These are phyloP conservation scores for Candida corydali DNA, from an alignment of 805 yeast species.

Conservation along the genomic window DNA sequence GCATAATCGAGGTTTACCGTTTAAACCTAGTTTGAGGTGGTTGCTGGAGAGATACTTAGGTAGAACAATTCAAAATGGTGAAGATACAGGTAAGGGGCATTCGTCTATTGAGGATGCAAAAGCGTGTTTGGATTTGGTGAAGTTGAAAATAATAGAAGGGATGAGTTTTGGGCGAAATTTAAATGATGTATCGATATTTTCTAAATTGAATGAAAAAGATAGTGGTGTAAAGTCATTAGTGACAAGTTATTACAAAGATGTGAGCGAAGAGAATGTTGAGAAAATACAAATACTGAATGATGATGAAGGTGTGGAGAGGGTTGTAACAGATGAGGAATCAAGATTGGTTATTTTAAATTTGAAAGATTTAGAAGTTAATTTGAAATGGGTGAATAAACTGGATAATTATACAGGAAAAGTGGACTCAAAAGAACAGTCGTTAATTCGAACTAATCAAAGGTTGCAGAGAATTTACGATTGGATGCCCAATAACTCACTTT, in stretches of 20 bases:
- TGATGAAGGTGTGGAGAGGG: constrained; percentile 51
- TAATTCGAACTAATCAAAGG: constrained; percentile 37
- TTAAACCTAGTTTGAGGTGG: constrained; percentile 71
- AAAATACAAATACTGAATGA: constrained; percentile 51
- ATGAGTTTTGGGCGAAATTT: constrained; percentile 50
- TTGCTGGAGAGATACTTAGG: constrained; percentile 56
- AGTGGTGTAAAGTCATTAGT: constrained; percentile 13
- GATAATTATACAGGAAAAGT: constrained; percentile 17
- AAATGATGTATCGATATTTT: constrained; percentile 22
- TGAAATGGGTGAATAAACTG: constrained; percentile 22
- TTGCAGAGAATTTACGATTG: constrained; percentile 45
- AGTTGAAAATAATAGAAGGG: constrained; percentile 68
- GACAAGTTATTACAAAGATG: constrained; percentile 22
- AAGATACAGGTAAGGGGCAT: constrained; percentile 55
- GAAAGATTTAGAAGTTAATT: constrained; percentile 52
- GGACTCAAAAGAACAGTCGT: constrained; percentile 13
- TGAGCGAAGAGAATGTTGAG: constrained; percentile 14
- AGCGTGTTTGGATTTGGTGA: constrained; percentile 74
- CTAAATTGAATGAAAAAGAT: constrained; percentile 11
- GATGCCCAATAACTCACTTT: constrained; percentile 55
- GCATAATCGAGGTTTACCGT: constrained; percentile 80
- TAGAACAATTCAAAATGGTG: constrained; percentile 63
- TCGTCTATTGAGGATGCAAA: constrained; percentile 82
- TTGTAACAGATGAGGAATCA: constrained; percentile 40
- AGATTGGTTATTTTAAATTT: constrained; percentile 49